These are phyloP conservation scores for Xylaria palmicola DNA, from an alignment of 495 filamentous ascomycete genomes.

Conservation along the genomic window DNA sequence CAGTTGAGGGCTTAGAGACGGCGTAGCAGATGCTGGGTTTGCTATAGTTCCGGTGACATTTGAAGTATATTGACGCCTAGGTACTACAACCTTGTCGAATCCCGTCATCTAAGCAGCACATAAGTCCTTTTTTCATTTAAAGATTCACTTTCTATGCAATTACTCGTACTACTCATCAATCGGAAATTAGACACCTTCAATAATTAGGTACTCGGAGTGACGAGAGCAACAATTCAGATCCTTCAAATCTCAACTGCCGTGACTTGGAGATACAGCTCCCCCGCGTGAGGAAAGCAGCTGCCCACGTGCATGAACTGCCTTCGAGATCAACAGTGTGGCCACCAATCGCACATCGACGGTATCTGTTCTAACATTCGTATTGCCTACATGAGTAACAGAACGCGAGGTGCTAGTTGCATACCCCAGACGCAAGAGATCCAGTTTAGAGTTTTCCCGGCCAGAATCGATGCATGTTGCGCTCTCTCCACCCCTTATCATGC, in stretches of 20 bases:
- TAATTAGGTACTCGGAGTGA: neutral
- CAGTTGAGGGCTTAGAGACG: too few species aligned
- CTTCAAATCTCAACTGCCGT: slow-evolving; percentile 2
- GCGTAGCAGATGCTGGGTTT: too few species aligned
- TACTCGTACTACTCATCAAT: too few species aligned
- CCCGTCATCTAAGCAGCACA: too few species aligned
- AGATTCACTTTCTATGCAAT: too few species aligned
- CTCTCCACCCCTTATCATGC: slow-evolving; percentile 46
- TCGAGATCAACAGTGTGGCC: neutral
- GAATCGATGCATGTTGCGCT: slow-evolving; percentile 34
- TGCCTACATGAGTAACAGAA: neutral
- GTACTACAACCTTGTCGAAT: too few species aligned
- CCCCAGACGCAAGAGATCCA: neutral
- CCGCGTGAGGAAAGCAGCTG: neutral
- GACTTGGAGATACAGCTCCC: slow-evolving; percentile 7
- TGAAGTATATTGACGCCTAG: too few species aligned
- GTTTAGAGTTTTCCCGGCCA: slow-evolving; percentile 29
- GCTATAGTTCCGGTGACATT: too few species aligned
- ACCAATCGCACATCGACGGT: neutral
- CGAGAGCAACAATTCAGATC: neutral
- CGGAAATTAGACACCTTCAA: neutral
- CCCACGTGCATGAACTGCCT: neutral
- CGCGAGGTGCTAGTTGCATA: neutral
- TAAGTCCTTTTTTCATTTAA: too few species aligned
- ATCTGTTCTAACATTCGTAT: neutral